Conservation (phyloP, 176 grass and related monocot species). For the Musa schizocarpa region DNA sequence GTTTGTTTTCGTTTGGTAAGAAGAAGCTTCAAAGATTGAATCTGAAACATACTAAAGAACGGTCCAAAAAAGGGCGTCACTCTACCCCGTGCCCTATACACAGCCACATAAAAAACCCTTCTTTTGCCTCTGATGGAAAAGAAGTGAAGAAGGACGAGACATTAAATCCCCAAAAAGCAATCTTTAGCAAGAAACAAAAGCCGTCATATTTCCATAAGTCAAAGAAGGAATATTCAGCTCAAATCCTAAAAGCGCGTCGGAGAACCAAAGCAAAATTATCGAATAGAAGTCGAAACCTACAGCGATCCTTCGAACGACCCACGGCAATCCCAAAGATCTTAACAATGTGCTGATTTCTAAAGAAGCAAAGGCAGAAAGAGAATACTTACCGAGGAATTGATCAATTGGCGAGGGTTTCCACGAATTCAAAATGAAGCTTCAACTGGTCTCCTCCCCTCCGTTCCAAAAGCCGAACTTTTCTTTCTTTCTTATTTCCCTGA, state of each 20-base stretch:
- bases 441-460: not conserved
- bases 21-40: too few relatives aligned
- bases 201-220: not conserved
- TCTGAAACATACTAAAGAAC: too few relatives aligned
- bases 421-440: not conserved
- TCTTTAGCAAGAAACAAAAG: not conserved
- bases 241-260: not conserved
- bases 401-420: not conserved
- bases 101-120: not conserved
- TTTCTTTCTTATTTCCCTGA: not conserved
- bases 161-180: not conserved
- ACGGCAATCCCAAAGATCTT: not conserved
- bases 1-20: too few relatives aligned
- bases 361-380: not conserved
- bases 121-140: not conserved
- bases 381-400: not conserved
- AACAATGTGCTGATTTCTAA: not conserved
- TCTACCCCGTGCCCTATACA: too few relatives aligned
- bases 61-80: too few relatives aligned
- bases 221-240: not conserved
- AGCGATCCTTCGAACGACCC: not conserved
- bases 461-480: not conserved
- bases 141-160: not conserved
- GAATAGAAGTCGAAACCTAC: not conserved
- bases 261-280: not conserved